These are phyloP conservation scores for Ophiostoma sp. DNA, from an alignment of 2,329 filamentous ascomycete genomes.

Conservation along the genomic window DNA sequence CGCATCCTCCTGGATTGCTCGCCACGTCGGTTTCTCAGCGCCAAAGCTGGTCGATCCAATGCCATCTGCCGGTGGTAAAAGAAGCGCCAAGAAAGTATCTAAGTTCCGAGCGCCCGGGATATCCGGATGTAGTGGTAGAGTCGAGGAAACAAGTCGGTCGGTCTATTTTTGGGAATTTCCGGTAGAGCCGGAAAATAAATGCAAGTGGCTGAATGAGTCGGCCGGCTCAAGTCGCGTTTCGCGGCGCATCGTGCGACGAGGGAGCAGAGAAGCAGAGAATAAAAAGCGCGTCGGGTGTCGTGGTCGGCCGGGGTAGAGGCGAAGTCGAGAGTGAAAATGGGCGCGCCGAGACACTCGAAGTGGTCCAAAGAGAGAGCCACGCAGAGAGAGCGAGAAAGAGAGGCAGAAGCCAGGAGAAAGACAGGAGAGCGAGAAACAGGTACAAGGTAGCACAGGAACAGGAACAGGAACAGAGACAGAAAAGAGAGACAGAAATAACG, in stretches of 20 bases:
- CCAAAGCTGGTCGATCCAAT: background rate
- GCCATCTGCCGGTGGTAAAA: background rate
- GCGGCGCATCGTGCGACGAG: background rate
- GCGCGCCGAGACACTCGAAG: background rate
- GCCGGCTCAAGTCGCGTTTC: background rate
- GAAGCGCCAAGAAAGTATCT: background rate
- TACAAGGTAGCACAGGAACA: background rate
- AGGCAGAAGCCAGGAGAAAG: background rate
- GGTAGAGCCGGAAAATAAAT: background rate
- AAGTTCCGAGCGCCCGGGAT: background rate
- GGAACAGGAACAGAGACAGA: background rate
- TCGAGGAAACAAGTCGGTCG: background rate
- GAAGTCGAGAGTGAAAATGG: background rate
- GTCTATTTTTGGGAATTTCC: background rate
- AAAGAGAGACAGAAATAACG: background rate
- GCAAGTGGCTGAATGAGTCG: background rate
- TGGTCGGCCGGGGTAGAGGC: background rate
- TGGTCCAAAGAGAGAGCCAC: background rate
- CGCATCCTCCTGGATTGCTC: background rate
- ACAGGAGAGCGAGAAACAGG: background rate
- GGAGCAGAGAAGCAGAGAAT: background rate
- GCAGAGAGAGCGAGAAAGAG: background rate
- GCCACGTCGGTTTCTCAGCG: background rate
- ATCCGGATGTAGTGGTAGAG: background rate
- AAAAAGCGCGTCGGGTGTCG: background rate